These are phyloP conservation scores for Suhomyces bokatorum DNA, from an alignment of 1,139 yeast species.

Conservation along the genomic window DNA sequence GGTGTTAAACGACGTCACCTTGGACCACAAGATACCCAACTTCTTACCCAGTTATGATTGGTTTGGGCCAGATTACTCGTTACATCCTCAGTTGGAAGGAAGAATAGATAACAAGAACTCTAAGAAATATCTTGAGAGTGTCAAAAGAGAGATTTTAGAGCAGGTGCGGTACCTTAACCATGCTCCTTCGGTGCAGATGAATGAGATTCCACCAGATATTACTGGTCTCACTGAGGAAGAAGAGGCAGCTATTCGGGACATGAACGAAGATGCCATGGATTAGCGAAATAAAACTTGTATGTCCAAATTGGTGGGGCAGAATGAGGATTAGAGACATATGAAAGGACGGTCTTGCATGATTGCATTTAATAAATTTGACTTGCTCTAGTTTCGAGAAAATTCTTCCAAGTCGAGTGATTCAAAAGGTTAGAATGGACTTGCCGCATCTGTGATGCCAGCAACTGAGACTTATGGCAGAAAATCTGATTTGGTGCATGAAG, in stretches of 20 bases:
- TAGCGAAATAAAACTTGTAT: not conserved
- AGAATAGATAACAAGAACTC: conserved; percentile 85
- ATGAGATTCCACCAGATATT: conserved; percentile 81
- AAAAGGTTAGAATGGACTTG: no score
- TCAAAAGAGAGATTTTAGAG: conserved; percentile 75
- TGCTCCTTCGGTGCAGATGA: conserved; percentile 95
- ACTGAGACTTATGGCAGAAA: no score
- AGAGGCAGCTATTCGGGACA: conserved; percentile 51
- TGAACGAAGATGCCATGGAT: conserved; percentile 46
- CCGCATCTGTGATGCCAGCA: no score
- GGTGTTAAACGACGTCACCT: conserved; percentile 72
- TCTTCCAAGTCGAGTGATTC: no score
- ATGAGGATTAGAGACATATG: not conserved
- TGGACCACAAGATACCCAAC: conserved; percentile 76
- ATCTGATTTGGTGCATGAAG: no score
- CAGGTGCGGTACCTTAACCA: conserved; percentile 79
- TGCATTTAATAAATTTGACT: no score
- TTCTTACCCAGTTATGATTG: conserved; percentile 79
- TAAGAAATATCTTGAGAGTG: conserved; percentile 78
- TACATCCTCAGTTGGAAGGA: conserved; percentile 90
- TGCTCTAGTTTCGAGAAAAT: no score
- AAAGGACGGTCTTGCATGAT: no score
- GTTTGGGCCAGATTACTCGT: conserved; percentile 89
- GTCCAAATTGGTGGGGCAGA: not conserved
- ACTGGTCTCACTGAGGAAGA: conserved; percentile 66